phyloP scores from a whole-genome alignment of 331 rosid genomes.

The Phaseolus coccineus region DNA sequence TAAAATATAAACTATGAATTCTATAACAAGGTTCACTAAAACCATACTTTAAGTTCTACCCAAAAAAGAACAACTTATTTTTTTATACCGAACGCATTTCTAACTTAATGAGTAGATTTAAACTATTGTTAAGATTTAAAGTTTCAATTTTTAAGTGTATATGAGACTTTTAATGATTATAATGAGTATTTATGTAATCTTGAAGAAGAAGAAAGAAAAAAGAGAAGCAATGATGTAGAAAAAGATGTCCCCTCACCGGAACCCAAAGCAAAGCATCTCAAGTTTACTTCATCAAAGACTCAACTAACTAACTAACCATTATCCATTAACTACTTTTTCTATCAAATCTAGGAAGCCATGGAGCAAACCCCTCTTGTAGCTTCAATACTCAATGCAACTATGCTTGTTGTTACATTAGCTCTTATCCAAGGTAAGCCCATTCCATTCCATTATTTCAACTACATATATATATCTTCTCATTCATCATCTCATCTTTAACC shows the following conservation, averaged over 20 bases:
- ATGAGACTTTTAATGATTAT: too few relatives aligned
- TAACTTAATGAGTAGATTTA: too few relatives aligned
- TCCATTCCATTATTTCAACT: neutral
- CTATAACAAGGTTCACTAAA: neutral
- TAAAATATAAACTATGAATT: neutral
- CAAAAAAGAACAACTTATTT: neutral
- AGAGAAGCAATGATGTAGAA: neutral
- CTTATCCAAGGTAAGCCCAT: slow-evolving; percentile 47
- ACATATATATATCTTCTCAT: neutral
- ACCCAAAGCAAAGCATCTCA: slow-evolving; percentile 60
- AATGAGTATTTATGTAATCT: neutral
- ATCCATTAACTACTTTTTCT: neutral
- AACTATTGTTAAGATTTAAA: too few relatives aligned
- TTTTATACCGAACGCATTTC: neutral
- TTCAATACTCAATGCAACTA: slow-evolving; percentile 18
- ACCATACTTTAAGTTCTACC: neutral
- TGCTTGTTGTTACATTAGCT: slow-evolving; percentile 50
- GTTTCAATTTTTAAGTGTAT: too few relatives aligned
- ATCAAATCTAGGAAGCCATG: slow-evolving; percentile 42
- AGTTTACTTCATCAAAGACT: slow-evolving; percentile 58
- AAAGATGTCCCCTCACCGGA: neutral
- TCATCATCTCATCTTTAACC: neutral
- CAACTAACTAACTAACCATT: slow-evolving; percentile 23
- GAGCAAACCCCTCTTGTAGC: slow-evolving; percentile 30
- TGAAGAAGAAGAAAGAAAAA: slow-evolving; percentile 25